Conservation (phyloP, 495 filamentous ascomycete species). For the Podospora conica region DNA sequence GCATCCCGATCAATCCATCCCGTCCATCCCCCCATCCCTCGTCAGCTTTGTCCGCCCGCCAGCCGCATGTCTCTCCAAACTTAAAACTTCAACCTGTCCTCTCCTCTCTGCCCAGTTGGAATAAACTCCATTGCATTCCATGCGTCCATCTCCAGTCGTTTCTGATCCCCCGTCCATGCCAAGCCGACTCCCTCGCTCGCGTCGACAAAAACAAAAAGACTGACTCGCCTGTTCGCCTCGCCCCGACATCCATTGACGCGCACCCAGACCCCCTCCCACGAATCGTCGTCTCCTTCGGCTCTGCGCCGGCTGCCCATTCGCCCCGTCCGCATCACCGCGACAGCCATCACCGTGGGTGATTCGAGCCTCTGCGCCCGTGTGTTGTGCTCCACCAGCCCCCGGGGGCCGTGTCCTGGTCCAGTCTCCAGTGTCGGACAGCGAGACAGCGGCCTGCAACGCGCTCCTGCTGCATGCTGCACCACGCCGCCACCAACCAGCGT, state of each 20-base stretch:
- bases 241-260: too few species aligned
- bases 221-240: too few species aligned
- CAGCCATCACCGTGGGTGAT: too few species aligned
- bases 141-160: neutral
- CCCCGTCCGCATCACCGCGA: neutral
- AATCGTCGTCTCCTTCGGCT: neutral
- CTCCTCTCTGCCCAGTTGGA: neutral
- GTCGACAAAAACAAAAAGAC: too few species aligned
- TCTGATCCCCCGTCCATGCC: neutral
- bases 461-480: neutral
- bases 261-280: neutral
- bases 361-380: neutral
- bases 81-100: neutral
- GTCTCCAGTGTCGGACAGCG: neutral
- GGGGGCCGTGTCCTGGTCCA: neutral
- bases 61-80: too few species aligned
- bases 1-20: too few species aligned
- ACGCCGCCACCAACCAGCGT: neutral
- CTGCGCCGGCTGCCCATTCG: neutral
- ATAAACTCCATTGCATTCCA: neutral
- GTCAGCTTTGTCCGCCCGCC: neutral
- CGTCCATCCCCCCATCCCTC: neutral
- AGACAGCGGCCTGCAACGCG: neutral
- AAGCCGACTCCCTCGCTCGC: too few species aligned
- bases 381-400: neutral